Evolutionary conservation across 345 rosid genomes (phyloP).

Genomic region (Syzygium grande): DNA sequence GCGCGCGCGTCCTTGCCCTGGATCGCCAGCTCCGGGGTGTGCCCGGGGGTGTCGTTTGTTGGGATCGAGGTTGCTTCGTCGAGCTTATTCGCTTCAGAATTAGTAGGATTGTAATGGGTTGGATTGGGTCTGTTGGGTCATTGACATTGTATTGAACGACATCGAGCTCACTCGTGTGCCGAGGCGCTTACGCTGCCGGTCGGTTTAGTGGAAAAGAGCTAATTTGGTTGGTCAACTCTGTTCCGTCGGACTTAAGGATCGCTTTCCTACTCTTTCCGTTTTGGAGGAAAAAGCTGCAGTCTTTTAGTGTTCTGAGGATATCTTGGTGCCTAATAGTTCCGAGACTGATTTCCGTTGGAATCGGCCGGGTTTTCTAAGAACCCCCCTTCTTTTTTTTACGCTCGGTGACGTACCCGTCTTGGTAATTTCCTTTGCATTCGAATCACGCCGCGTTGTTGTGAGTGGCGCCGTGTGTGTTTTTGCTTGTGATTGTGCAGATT

Average conservation of each 20-base stretch:
- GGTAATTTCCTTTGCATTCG: background rate
- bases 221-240: background rate
- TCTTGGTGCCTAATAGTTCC: background rate
- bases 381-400: background rate
- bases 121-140: background rate
- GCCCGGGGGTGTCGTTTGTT: background rate
- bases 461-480: background rate
- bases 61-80: background rate
- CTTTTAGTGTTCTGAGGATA: background rate
- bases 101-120: background rate
- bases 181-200: background rate
- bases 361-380: background rate
- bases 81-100: background rate
- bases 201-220: background rate
- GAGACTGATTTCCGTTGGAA: background rate
- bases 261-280: background rate
- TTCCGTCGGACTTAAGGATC: background rate
- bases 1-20: background rate
- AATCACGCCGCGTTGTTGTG: background rate
- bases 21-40: background rate
- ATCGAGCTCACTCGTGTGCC: background rate
- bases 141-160: background rate
- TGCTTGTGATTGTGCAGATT: constrained; percentile 32
- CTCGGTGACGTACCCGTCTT: background rate
- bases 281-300: background rate